Conservation (phyloP, 1,284 basidiomycete genomes). For the Ganoderma lingzhi region DNA sequence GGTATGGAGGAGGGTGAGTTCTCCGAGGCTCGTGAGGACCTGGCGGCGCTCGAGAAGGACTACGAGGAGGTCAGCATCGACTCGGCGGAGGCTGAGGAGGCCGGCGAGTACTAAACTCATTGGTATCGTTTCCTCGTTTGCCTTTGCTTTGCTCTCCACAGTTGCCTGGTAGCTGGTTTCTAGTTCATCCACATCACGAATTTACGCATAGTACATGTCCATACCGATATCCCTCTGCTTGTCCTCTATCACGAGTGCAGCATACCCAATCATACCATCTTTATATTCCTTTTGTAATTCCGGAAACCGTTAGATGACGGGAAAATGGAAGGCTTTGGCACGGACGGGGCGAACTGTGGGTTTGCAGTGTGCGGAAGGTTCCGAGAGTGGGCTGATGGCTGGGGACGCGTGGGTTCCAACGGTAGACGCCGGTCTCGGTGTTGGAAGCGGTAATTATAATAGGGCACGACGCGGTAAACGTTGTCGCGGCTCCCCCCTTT, state of each 20-base stretch:
- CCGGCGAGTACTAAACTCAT: conserved; percentile 72
- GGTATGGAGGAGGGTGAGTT: conserved; percentile 99
- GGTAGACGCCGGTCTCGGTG: background rate
- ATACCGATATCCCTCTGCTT: conserved; percentile 42
- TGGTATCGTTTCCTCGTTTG: conserved; percentile 28
- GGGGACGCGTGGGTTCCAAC: background rate
- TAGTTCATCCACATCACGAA: conserved; percentile 36
- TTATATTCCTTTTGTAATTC: conserved; percentile 41
- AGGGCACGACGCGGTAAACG: conserved; percentile 24
- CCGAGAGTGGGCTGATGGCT: background rate
- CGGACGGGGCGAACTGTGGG: background rate
- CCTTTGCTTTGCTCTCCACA: conserved; percentile 37
- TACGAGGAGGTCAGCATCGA: conserved; percentile 96
- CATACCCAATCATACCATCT: conserved; percentile 43
- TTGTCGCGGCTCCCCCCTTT: conserved; percentile 24
- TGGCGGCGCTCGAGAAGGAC: conserved; percentile 97
- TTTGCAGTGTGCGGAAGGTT: background rate
- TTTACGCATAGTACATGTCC: conserved; percentile 31
- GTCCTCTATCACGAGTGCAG: conserved; percentile 36
- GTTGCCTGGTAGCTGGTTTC: conserved; percentile 32
- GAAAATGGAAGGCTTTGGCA: conserved; percentile 8
- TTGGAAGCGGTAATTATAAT: conserved; percentile 17
- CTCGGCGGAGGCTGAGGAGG: conserved; percentile 86
- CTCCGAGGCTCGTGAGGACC: conserved; percentile 96
- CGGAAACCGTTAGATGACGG: conserved; percentile 19